Evolutionary conservation across 257 asterid species (phyloP), one percentile per base, ranked within the genome.

Genomic region (Galeopsis tetrahit): DNA sequence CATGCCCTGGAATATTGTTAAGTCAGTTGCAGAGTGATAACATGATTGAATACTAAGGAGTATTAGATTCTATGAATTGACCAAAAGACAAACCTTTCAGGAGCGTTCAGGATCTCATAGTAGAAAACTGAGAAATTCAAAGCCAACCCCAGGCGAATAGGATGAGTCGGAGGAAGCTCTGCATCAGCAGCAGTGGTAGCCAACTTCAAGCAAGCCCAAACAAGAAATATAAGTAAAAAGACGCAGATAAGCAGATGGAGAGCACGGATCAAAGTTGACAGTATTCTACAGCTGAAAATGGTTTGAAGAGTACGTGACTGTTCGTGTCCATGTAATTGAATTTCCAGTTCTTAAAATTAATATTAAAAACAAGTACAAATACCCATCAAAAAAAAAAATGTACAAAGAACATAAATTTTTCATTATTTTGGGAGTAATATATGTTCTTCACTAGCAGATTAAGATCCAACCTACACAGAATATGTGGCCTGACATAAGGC

Each of bases 81-180:
- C 2, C 65, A 80, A 57, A 67, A 60, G 70, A 57, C 86, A 40
- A 10, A 92, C 98, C 98, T 90, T 84, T 92, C 98, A 35, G 98
- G 91, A 11, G 97, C 83, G 77, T 88, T 90, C 82, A 85, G 69
- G 74, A 92, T 92, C 85, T 92, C 98, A 63, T 92, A 92, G 85
- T 82, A 90, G 86, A 90, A 92, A 77, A 92, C 98, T 6, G 98
- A 92, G 78, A 90, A 90, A 65, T 92, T 92, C 84, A 92, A 81
- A 74, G 97, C 97, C 90, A 92, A 74, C 4, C 98, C 98, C 96
- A 92, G 56, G 42, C 98, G 91, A 80, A 92, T 90, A 48, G 98
- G 97, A 78, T 92, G 96, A 3, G 98, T 92, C 35, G 98, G 96
- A 56, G 97, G 87, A 64, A 92, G 78, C 61, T 87, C 97, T 55